A percentile compares a stretch with the other conserved stretches of the same genome.
Conservation (phyloP, 345 rosid genomes). For the Corymbia maculata region DNA sequence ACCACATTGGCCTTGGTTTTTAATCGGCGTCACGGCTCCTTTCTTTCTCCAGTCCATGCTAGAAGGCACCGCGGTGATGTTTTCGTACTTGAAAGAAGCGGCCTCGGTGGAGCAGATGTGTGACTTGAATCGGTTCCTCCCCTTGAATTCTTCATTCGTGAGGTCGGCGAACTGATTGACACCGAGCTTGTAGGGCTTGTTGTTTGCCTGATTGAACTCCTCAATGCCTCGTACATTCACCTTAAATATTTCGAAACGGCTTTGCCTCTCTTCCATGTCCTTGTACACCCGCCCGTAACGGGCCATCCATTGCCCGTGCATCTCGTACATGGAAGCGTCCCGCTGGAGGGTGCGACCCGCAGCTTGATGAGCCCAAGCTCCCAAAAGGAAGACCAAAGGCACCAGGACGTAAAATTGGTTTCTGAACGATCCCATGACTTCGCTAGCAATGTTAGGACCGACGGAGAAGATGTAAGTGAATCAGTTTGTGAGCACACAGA, state of each 20-base stretch:
- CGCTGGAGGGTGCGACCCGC: constrained; percentile 1
- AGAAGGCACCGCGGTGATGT: constrained; percentile 10
- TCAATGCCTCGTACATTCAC: constrained; percentile 25
- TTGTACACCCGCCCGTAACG: constrained; percentile 14
- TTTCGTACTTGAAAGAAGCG: constrained; percentile 21
- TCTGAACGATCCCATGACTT: not conserved
- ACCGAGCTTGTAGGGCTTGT: constrained; percentile 29
- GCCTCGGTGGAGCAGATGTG: constrained; percentile 13
- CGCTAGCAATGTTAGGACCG: not conserved
- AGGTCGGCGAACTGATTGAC: constrained; percentile 40
- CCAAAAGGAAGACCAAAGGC: constrained; percentile 4
- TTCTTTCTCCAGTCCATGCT: constrained; percentile 43
- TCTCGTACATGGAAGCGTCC: constrained; percentile 1
- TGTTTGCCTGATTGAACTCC: constrained; percentile 13
- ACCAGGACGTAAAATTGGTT: not conserved
- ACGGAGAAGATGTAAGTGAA: not conserved
- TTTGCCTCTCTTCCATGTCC: constrained; percentile 16
- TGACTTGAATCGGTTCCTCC: constrained; percentile 24
- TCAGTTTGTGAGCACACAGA: not conserved
- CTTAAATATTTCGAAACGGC: constrained; percentile 27
- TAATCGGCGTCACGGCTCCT: constrained; percentile 42
- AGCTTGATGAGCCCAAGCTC: constrained; percentile 1
- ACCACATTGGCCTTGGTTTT: constrained; percentile 57
- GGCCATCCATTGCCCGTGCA: constrained; percentile 24
- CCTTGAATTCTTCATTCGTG: constrained; percentile 31